These are phyloP conservation scores for Alternaria infectoria DNA, from an alignment of 2,329 filamentous ascomycete genomes.

Conservation along the genomic window DNA sequence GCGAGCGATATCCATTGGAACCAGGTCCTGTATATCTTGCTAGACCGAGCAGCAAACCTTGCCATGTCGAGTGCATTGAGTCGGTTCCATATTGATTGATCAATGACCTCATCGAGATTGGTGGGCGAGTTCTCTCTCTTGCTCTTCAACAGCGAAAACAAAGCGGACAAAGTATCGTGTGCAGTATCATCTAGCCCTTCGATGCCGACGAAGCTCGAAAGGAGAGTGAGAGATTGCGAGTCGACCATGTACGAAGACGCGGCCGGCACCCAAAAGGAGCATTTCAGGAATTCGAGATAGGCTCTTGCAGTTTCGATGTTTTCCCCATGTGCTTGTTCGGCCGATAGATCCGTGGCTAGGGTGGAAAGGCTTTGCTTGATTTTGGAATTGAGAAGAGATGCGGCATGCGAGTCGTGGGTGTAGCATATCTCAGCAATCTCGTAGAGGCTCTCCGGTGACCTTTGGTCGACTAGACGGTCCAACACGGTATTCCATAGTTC, in stretches of 20 bases:
- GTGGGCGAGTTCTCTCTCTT: neutral
- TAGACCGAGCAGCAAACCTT: constrained; percentile 25
- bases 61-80: constrained; percentile 24
- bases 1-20: constrained; percentile 45
- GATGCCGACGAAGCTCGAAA: constrained; percentile 29
- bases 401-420: constrained; percentile 21
- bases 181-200: constrained; percentile 28
- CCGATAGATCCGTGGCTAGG: constrained; percentile 1
- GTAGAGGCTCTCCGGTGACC: constrained; percentile 27
- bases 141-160: constrained; percentile 24
- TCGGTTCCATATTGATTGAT: constrained; percentile 32
- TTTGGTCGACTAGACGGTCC: constrained; percentile 19
- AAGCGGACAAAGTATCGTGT: constrained; percentile 37
- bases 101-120: constrained; percentile 11
- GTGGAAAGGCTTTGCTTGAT: constrained; percentile 5
- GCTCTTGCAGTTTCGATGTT: constrained; percentile 5
- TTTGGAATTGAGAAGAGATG: constrained; percentile 15
- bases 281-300: constrained; percentile 38
- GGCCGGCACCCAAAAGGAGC: constrained; percentile 39
- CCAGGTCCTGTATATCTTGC: constrained; percentile 42
- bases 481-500: constrained; percentile 25
- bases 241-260: constrained; percentile 27
- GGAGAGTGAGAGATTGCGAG: constrained; percentile 14
- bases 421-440: constrained; percentile 33
- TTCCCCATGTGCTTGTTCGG: neutral